Percentiles rank a stretch among this genome's conserved stretches.
Evolutionary conservation across 1,284 basidiomycete genomes (phyloP).

Genomic region (Apiotrichum akiyoshidainum): DNA sequence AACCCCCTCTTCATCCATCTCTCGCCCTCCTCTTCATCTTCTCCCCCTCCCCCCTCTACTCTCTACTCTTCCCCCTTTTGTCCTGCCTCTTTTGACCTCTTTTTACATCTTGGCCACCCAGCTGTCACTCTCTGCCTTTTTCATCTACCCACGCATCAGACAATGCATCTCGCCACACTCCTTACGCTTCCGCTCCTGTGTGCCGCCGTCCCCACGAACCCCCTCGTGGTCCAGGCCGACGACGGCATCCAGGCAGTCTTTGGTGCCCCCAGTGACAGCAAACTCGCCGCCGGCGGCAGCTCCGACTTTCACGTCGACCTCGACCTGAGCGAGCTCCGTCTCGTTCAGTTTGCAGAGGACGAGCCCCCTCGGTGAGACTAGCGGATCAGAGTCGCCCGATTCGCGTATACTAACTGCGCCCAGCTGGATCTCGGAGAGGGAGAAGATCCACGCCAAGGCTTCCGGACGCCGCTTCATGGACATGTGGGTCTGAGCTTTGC

Average conservation of each 20-base stretch:
- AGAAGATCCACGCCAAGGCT: conserved; percentile 79
- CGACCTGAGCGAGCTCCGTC: conserved; percentile 66
- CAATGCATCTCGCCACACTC: conserved; percentile 40
- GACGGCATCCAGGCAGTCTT: conserved; percentile 5
- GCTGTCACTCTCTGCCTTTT: neutral
- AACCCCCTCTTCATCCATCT: too few species aligned
- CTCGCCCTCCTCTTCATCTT: too few species aligned
- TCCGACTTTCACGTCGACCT: conserved; percentile 52
- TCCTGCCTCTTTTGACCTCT: neutral
- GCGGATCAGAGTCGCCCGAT: neutral
- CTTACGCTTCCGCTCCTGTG: conserved; percentile 35
- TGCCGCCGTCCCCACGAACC: conserved; percentile 33
- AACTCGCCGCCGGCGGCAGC: neutral
- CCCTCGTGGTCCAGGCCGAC: conserved; percentile 1
- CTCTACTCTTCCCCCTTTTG: neutral
- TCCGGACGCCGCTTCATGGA: conserved; percentile 68
- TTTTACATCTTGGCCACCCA: neutral
- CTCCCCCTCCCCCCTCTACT: neutral
- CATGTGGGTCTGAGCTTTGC: conserved; percentile 58
- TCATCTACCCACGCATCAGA: neutral
- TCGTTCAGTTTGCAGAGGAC: conserved; percentile 69
- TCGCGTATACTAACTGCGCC: conserved; percentile 15
- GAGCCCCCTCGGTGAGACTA: conserved; percentile 53
- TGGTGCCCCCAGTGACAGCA: neutral
- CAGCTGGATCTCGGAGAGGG: conserved; percentile 74